phyloP scores from a whole-genome alignment of 2,329 filamentous ascomycete species.

The Colletotrichum camelliae region DNA sequence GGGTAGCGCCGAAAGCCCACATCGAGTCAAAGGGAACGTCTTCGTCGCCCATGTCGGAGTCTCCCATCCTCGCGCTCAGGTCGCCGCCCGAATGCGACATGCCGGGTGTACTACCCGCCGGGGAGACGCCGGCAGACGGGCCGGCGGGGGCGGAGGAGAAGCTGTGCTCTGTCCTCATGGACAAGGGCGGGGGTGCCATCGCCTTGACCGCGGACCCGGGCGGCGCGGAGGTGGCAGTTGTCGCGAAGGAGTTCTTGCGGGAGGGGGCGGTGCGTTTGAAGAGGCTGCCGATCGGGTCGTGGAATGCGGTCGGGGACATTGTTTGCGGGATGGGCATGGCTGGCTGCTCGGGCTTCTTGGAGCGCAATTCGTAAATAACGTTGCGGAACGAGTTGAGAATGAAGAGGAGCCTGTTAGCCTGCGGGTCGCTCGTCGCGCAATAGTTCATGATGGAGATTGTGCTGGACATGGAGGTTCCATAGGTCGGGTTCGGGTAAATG shows the following conservation, averaged over 20 bases:
- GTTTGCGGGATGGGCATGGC: constrained; percentile 26
- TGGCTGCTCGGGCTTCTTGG: constrained; percentile 11
- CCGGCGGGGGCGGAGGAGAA: constrained; percentile 1
- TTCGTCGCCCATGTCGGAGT: constrained; percentile 31
- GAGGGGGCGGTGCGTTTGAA: constrained; percentile 24
- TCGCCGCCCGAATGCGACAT: constrained; percentile 16
- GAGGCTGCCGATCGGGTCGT: constrained; percentile 33
- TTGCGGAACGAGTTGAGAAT: constrained; percentile 56
- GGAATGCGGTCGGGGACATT: constrained; percentile 17
- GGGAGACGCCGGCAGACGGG: constrained; percentile 14
- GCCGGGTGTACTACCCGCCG: constrained; percentile 17
- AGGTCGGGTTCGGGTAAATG: constrained; percentile 50
- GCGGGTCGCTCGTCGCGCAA: constrained; percentile 52
- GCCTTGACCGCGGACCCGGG: neutral
- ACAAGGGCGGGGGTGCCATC: constrained; percentile 15
- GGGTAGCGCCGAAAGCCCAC: constrained; percentile 30
- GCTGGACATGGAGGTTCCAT: constrained; percentile 42
- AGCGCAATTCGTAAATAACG: constrained; percentile 34
- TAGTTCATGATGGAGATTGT: constrained; percentile 55
- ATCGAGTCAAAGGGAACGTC: constrained; percentile 43
- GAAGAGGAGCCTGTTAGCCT: constrained; percentile 53
- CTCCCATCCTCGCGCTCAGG: constrained; percentile 11
- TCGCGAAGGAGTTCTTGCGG: constrained; percentile 18
- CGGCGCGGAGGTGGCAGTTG: neutral
- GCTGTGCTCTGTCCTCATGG: constrained; percentile 13